A percentile compares a stretch with the other conserved stretches of the same genome.
phyloP scores from a whole-genome alignment of 2,329 filamentous ascomycete species.

The Fusarium setosum region DNA sequence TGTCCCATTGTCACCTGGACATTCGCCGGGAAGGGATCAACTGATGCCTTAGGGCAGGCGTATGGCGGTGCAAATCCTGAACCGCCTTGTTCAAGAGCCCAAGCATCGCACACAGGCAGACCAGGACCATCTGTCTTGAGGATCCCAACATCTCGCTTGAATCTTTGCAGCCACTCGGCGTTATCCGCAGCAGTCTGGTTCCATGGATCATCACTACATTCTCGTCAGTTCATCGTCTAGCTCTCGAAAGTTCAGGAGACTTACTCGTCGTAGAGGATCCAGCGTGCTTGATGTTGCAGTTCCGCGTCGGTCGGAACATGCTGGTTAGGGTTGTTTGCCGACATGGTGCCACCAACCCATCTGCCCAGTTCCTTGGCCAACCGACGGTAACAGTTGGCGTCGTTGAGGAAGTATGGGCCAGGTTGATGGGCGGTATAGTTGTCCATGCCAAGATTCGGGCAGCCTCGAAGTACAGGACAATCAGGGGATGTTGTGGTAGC shows the following conservation, averaged over 20 bases:
- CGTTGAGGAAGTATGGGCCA: slow-evolving; percentile 63
- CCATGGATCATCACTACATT: slow-evolving; percentile 68
- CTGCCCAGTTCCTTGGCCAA: slow-evolving; percentile 64
- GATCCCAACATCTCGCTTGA: slow-evolving; percentile 69
- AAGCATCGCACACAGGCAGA: slow-evolving; percentile 54
- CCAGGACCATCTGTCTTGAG: slow-evolving; percentile 62
- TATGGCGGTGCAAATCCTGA: slow-evolving; percentile 68
- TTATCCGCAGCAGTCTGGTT: slow-evolving; percentile 74
- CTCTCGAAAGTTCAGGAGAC: slow-evolving; percentile 37
- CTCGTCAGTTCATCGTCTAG: slow-evolving; percentile 29
- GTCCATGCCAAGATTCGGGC: slow-evolving; percentile 3
- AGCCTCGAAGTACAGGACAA: slow-evolving; percentile 12
- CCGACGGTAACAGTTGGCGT: slow-evolving; percentile 70
- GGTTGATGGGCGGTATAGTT: slow-evolving; percentile 16
- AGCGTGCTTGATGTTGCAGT: slow-evolving; percentile 71
- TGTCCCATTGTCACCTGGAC: slow-evolving; percentile 49
- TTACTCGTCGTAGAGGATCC: slow-evolving; percentile 72
- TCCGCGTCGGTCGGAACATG: slow-evolving; percentile 72
- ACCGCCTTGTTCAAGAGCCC: slow-evolving; percentile 62
- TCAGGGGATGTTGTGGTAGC: slow-evolving; percentile 28
- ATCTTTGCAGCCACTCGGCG: slow-evolving; percentile 70
- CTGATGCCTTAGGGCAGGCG: slow-evolving; percentile 55
- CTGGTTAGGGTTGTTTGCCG: slow-evolving; percentile 68
- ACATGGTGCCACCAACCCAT: slow-evolving; percentile 65
- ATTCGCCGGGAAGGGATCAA: slow-evolving; percentile 49